These are phyloP conservation scores for Boletus subcaerulescens DNA, from an alignment of 768 basidiomycete genomes.

Conservation along the genomic window DNA sequence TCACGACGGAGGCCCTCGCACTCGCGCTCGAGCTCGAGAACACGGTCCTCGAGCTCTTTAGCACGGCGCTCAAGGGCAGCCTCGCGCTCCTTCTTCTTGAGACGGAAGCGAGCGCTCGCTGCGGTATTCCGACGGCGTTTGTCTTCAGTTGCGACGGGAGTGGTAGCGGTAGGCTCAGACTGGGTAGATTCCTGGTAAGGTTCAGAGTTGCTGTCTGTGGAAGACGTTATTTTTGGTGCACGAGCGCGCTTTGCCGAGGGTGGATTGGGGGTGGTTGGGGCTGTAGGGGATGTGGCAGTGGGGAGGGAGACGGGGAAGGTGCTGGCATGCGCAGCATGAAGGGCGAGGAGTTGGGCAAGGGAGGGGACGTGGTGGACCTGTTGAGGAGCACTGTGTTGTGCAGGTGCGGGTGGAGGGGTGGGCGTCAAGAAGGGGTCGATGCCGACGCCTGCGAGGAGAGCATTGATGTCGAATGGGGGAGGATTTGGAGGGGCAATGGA, in stretches of 20 bases:
- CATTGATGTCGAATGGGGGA: slow-evolving; percentile 44
- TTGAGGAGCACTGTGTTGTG: slow-evolving; percentile 27
- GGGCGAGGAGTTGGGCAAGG: slow-evolving; percentile 67
- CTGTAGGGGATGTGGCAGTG: slow-evolving; percentile 13
- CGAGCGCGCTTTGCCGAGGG: slow-evolving; percentile 50
- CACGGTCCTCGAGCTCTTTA: slow-evolving; percentile 79
- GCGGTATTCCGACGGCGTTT: slow-evolving; percentile 93
- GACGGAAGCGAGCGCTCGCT: slow-evolving; percentile 87
- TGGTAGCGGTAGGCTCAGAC: slow-evolving; percentile 11
- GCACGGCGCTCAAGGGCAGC: slow-evolving; percentile 81
- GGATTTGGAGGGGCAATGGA: slow-evolving; percentile 29
- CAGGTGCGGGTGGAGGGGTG: slow-evolving; percentile 19
- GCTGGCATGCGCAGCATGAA: slow-evolving; percentile 43
- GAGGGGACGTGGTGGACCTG: slow-evolving; percentile 42
- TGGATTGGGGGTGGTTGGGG: slow-evolving; percentile 16
- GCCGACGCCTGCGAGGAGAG: slow-evolving; percentile 36
- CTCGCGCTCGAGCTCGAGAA: slow-evolving; percentile 83
- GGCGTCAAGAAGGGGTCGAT: slow-evolving; percentile 43
- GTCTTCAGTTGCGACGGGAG: slow-evolving; percentile 67
- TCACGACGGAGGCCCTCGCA: slow-evolving; percentile 85
- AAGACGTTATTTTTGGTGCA: slow-evolving; percentile 48
- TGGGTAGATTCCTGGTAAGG: slow-evolving; percentile 26
- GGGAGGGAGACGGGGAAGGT: slow-evolving; percentile 19
- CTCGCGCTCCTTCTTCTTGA: slow-evolving; percentile 97
- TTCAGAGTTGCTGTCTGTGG: slow-evolving; percentile 15